Percentiles rank a stretch among this genome's conserved stretches.
These are phyloP conservation scores for Lyophyllum shimeji DNA, from an alignment of 768 basidiomycete genomes.

Conservation along the genomic window DNA sequence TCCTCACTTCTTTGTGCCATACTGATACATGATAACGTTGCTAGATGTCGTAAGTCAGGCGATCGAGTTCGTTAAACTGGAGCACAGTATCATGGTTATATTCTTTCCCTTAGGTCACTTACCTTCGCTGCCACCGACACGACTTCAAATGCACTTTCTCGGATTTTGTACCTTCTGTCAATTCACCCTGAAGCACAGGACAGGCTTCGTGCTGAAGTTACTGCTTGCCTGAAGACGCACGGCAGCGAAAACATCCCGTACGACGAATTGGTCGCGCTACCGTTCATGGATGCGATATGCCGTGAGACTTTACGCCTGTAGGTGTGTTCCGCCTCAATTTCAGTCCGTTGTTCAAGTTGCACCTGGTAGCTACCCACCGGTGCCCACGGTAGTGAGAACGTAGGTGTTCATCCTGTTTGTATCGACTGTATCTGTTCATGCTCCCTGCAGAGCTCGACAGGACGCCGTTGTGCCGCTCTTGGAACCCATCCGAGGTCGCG, in stretches of 20 bases:
- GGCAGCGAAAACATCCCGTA: slow-evolving; percentile 18
- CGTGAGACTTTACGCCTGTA: slow-evolving; percentile 35
- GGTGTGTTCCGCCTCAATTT: neutral
- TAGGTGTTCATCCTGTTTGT: neutral
- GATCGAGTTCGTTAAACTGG: neutral
- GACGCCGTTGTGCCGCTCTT: neutral
- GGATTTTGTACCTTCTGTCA: slow-evolving; percentile 28
- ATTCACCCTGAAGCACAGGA: slow-evolving; percentile 30
- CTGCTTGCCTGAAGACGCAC: neutral
- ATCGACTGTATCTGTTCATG: too few species aligned
- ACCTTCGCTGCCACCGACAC: slow-evolving; percentile 35
- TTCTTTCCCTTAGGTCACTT: slow-evolving; percentile 22
- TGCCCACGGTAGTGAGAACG: slow-evolving; percentile 19
- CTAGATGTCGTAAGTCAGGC: neutral
- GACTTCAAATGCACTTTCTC: slow-evolving; percentile 28
- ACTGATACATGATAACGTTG: neutral
- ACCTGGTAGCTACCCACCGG: slow-evolving; percentile 21
- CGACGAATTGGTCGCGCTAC: slow-evolving; percentile 26
- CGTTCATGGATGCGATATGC: slow-evolving; percentile 34
- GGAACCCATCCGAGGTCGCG: neutral
- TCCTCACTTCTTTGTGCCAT: neutral
- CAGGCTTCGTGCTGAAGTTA: slow-evolving; percentile 29
- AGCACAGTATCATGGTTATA: neutral
- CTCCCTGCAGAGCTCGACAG: neutral
- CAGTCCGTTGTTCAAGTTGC: neutral